Evolutionary conservation across 2,329 filamentous ascomycete species (phyloP), one percentile per base, ranked within the genome.

Genomic region (Fusarium tricinctum): DNA sequence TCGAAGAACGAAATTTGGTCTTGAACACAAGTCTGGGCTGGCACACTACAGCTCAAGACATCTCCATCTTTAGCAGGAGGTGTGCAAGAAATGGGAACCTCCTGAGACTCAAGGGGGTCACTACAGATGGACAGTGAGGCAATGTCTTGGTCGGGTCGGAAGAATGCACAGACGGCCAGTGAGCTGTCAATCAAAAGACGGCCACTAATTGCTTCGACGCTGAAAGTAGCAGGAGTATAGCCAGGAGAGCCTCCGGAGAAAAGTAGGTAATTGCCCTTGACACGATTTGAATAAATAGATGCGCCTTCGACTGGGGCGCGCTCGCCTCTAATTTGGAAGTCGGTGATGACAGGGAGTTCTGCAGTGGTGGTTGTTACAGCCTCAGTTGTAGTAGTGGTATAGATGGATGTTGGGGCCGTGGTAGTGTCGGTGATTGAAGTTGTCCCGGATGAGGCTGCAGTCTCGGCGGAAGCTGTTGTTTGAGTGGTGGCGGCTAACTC

Each of bases 41-140:
- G 43, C 9, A 45, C 43, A 45, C 43, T 45, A 30, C 43, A 45
- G 43, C 23, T 45, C 43, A 45, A 45, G 23, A 19, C 17, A n/a
- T 45, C 43, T 30, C 43, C 43, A 45, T 45, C 43, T 20, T 28
- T 45, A 30, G 23, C 23, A 30, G 43, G 43, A 17, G 15, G 23
- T 7, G 43, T 19, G 17, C 43, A 45, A n/a, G 43, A 19, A 19
- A 45, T 19, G 17, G 23, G 15, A 45, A n/a, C 15, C 17, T 30
- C 43, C 30, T 15, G 42, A 44, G 42, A 28, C 3, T 9, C 17
- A 1, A 6, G 8, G 17, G 9, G 26, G 23, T 45, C 23, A 19
- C 17, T 12, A 30, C 43, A 45, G 17, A 9, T 28, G 19, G 10
- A 6, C 5, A 45, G n/a, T n/a, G 43, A 8, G 12, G 19, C 39